Percentiles rank a stretch among this genome's conserved stretches.
phyloP scores from a whole-genome alignment of 2,329 filamentous ascomycete genomes.

The Pseudogymnoascus destructans region DNA sequence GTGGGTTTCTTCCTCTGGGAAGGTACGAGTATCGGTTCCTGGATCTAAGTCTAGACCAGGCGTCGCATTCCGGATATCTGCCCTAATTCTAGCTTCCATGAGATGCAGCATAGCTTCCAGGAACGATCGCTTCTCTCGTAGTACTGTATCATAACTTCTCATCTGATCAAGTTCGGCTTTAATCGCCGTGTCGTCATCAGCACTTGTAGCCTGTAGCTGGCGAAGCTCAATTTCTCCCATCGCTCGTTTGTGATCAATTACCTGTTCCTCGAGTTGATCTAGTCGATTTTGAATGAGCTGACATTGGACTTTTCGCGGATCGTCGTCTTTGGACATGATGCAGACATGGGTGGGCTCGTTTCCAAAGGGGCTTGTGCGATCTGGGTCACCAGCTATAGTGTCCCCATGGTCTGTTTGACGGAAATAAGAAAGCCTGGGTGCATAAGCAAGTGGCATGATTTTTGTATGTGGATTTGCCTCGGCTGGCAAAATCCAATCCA shows the following conservation, averaged over 20 bases:
- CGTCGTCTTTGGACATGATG: conserved; percentile 83
- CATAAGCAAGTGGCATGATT: conserved; percentile 82
- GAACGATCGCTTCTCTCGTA: conserved; percentile 45
- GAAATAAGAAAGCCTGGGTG: conserved; percentile 94
- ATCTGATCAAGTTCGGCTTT: conserved; percentile 49
- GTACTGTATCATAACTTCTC: conserved; percentile 39
- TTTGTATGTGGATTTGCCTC: conserved; percentile 86
- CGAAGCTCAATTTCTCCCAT: conserved; percentile 65
- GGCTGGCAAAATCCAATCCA: conserved; percentile 89
- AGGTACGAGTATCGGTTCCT: conserved; percentile 27
- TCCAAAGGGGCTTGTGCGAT: conserved; percentile 79
- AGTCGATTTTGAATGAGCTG: conserved; percentile 74
- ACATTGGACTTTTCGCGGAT: conserved; percentile 77
- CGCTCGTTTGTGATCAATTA: conserved; percentile 57
- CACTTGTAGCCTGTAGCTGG: conserved; percentile 31
- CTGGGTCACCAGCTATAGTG: conserved; percentile 64
- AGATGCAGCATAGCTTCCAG: conserved; percentile 39
- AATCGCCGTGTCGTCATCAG: conserved; percentile 36
- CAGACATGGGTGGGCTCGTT: conserved; percentile 89
- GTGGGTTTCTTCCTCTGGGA: conserved; percentile 39
- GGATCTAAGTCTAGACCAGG: conserved; percentile 26
- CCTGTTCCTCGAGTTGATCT: conserved; percentile 63
- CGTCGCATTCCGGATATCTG: conserved; percentile 18
- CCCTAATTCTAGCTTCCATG: conserved; percentile 24
- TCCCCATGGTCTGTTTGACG: conserved; percentile 87